These are phyloP conservation scores for Odontarrhena argentea DNA, from an alignment of 345 rosid genomes.

Conservation along the genomic window DNA sequence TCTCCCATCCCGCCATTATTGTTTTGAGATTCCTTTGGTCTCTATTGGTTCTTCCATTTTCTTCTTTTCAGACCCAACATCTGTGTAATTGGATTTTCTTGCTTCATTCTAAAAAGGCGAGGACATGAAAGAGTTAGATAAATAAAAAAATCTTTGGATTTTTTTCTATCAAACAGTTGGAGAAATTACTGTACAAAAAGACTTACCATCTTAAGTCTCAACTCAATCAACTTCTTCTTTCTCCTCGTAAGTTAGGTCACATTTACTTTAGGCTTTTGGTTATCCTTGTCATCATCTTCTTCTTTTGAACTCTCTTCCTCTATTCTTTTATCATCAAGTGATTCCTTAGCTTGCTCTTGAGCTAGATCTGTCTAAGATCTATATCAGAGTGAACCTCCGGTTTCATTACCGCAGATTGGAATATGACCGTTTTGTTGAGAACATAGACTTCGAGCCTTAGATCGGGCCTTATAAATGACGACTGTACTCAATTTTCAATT, in stretches of 20 bases:
- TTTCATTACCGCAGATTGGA: too few relatives aligned
- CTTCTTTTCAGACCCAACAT: constrained; percentile 88
- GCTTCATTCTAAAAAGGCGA: constrained; percentile 62
- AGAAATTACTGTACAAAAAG: constrained; percentile 2
- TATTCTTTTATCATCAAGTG: constrained; percentile 41
- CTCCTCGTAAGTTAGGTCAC: constrained; percentile 78
- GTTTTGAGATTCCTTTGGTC: constrained; percentile 86
- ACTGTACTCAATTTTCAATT: too few relatives aligned
- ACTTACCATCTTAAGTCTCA: constrained; percentile 84
- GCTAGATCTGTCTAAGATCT: background rate
- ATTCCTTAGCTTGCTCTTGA: constrained; percentile 42
- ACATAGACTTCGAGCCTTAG: too few relatives aligned
- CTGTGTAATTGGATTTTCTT: constrained; percentile 85
- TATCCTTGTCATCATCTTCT: constrained; percentile 44
- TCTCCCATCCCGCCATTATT: constrained; percentile 91
- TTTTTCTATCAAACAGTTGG: background rate
- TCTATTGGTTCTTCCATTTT: constrained; percentile 83
- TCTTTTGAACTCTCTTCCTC: constrained; percentile 53
- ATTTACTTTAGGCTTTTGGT: constrained; percentile 58
- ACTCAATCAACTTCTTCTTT: constrained; percentile 71
- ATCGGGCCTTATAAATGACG: too few relatives aligned
- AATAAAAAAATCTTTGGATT: constrained; percentile 3
- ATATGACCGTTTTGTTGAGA: too few relatives aligned
- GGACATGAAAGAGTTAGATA: background rate
- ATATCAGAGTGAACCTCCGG: too few relatives aligned